Evolutionary conservation across 2,329 filamentous ascomycete genomes (phyloP).

Genomic region (Fusarium cyanostomum): DNA sequence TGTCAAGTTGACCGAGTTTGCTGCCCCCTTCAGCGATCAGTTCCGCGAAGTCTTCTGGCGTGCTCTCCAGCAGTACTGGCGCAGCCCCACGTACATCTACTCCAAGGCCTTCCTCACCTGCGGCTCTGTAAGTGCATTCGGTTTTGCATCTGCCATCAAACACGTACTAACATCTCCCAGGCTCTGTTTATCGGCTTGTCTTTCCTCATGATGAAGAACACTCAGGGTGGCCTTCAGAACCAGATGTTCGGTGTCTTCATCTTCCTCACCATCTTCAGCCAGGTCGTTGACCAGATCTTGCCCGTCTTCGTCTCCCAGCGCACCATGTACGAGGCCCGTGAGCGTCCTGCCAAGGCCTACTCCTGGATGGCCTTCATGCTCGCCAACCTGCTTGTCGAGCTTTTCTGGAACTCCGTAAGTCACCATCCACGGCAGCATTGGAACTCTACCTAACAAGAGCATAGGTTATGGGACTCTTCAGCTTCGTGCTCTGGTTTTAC

Average conservation of each 20-base stretch:
- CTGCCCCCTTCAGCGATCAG: conserved; percentile 71
- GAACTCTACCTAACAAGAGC: accelerated
- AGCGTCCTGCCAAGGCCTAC: conserved; percentile 84
- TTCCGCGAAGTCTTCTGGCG: conserved; percentile 69
- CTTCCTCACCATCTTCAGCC: conserved; percentile 80
- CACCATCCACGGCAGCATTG: accelerated
- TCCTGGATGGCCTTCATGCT: conserved; percentile 86
- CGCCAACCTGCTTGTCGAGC: conserved; percentile 82
- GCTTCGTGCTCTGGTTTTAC: conserved; percentile 74
- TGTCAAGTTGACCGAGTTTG: conserved; percentile 9
- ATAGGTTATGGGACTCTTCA: conserved; percentile 54
- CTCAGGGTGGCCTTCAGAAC: conserved; percentile 80
- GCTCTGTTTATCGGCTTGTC: conserved; percentile 82
- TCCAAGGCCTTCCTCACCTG: conserved; percentile 71
- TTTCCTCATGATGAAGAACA: conserved; percentile 75
- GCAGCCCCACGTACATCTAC: conserved; percentile 87
- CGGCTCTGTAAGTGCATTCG: background rate
- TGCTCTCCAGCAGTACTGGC: conserved; percentile 91
- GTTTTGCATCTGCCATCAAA: accelerated
- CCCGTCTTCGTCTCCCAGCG: conserved; percentile 85
- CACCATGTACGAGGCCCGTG: conserved; percentile 82
- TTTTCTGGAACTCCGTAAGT: conserved; percentile 83
- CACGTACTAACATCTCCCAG: conserved; percentile 47
- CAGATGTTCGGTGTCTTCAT: conserved; percentile 88
- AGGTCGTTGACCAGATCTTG: conserved; percentile 81